Conservation (phyloP, 2,329 filamentous ascomycete genomes). For the Penicillium griseofulvum region DNA sequence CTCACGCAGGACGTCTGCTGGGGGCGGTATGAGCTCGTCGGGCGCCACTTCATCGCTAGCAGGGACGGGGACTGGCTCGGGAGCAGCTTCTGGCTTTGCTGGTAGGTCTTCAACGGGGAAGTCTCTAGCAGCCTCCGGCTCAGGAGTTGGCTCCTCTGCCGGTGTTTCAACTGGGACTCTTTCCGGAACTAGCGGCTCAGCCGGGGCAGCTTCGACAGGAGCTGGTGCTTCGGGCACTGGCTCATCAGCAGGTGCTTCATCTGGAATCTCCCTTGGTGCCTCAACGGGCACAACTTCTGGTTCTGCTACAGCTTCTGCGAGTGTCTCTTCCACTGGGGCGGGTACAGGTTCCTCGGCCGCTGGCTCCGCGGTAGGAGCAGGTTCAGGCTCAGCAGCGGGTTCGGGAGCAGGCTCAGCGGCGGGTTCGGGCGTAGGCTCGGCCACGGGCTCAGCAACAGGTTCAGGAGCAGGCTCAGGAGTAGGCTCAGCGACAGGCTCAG, state of each 20-base stretch:
- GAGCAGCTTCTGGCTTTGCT: slow-evolving; percentile 6
- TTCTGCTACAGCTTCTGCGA: slow-evolving; percentile 4
- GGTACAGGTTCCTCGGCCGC: no score
- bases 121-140: slow-evolving; percentile 4
- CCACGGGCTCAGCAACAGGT: neutral
- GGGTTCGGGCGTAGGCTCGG: neutral
- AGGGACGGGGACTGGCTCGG: slow-evolving; percentile 7
- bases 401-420: neutral
- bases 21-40: slow-evolving; percentile 3
- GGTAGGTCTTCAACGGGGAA: slow-evolving; percentile 6
- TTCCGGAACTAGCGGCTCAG: slow-evolving; percentile 8
- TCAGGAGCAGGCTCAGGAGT: neutral
- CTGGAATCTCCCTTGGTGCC: neutral
- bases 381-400: neutral
- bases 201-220: slow-evolving; percentile 8
- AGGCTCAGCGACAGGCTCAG: neutral
- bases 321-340: slow-evolving; percentile 8
- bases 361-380: slow-evolving; percentile 2
- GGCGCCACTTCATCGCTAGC: slow-evolving; percentile 10
- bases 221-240: slow-evolving; percentile 3
- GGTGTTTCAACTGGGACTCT: slow-evolving; percentile 4
- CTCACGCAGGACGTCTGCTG: neutral
- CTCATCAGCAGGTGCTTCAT: slow-evolving; percentile 4
- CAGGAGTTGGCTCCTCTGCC: slow-evolving; percentile 1
- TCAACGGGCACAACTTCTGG: slow-evolving; percentile 7